Evolutionary conservation across 345 rosid genomes (phyloP), one percentile per base, ranked within the genome.

Genomic region (Sonneratia alba): DNA sequence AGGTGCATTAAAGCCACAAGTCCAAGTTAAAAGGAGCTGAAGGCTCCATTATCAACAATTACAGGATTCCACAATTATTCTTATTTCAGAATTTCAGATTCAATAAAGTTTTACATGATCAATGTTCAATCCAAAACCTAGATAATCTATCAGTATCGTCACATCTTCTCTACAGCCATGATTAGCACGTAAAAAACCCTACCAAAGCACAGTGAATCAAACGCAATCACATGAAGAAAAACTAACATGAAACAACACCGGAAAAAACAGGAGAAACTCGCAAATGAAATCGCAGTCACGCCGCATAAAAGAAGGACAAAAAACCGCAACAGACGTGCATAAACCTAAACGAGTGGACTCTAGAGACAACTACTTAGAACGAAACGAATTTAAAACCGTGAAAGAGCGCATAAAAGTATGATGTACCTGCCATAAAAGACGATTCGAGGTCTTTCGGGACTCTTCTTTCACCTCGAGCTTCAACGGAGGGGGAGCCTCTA

Each of bases 381-480:
- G 3, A 12, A 67, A 12, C 14, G 27, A 19, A 22, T 47, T 19
- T 15, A 22, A 12, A 24, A 4, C 37, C 16, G 3, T 12, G 36
- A 43, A 22, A 19, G 19, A 42, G 53, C 27, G 19, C 36, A 68
- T n/a, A 24, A 6, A n/a, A 3, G 21, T 15, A 13, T 4, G 32
- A 10, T 65, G 18, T 36, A 75, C 77, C 77, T 75, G 77, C 77
- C 77, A 70, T 11, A 75, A 57, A 53, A 70, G 56, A 53, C 74
- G 74, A 40, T 75, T 75, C 21, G 74, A 75, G 32, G 77, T 63
- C 69, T 75, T 75, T 45, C 73, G 70, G 70, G 77, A 40, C 32
- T 75, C 69, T 32, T 75, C 78, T 64, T 70, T 74, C 22, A 24
- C 78, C 66, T 75, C 71, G 42, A 75, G 66, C 78, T 65, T 70